Percentiles rank a stretch among this genome's conserved stretches.
Evolutionary conservation across 306 rosid genomes (phyloP).

Genomic region (Quercus suber): DNA sequence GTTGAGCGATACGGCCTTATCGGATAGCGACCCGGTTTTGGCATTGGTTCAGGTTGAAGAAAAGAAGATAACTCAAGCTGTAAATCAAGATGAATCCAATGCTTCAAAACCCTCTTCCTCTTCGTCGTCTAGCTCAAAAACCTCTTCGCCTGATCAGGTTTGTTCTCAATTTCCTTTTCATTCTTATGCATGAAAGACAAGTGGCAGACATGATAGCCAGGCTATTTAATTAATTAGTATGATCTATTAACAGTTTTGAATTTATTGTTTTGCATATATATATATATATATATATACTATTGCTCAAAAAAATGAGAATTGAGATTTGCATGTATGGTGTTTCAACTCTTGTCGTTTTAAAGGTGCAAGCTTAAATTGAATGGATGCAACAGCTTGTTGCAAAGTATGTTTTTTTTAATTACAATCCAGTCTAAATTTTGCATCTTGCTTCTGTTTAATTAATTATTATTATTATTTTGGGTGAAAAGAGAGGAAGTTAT

Average conservation of each 20-base stretch:
- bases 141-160: conserved; percentile 65
- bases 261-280: no score
- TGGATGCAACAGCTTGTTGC: neutral
- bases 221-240: neutral
- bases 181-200: neutral
- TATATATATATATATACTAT: no score
- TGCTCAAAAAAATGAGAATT: neutral
- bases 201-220: neutral
- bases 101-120: conserved; percentile 32
- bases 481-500: no score
- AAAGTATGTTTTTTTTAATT: neutral
- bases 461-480: no score
- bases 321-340: no score
- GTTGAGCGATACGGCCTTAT: conserved; percentile 39
- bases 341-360: neutral
- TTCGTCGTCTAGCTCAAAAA: conserved; percentile 35
- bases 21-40: conserved; percentile 37
- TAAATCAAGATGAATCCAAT: conserved; percentile 19
- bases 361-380: neutral
- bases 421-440: no score
- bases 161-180: neutral
- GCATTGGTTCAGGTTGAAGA: conserved; percentile 28
- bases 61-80: conserved; percentile 21
- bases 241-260: neutral
- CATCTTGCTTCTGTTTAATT: no score